Evolutionary conservation across 495 filamentous ascomycete species (phyloP).

Genomic region (Aspergillus homomorphus): DNA sequence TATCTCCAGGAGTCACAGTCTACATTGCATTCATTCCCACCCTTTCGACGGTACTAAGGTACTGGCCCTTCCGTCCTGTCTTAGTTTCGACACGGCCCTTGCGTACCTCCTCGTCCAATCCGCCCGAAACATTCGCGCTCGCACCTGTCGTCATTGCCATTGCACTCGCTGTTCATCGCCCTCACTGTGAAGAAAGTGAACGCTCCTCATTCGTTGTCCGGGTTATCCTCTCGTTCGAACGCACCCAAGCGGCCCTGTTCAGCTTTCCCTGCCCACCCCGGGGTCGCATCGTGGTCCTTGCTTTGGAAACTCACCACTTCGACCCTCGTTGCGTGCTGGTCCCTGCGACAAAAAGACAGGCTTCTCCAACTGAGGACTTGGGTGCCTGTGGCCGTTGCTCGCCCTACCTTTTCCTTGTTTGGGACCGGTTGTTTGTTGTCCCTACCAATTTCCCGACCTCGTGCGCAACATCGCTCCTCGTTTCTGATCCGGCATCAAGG

Average conservation of each 20-base stretch:
- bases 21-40: conserved; percentile 22
- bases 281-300: conserved; percentile 31
- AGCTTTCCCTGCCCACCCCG: background rate
- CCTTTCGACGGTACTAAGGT: conserved; percentile 5
- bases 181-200: background rate
- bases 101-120: conserved; percentile 21
- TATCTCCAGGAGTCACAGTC: background rate
- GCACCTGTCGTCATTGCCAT: conserved; percentile 10
- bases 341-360: conserved; percentile 7
- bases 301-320: conserved; percentile 21
- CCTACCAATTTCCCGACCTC: conserved; percentile 15
- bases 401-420: conserved; percentile 7
- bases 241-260: background rate
- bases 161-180: conserved; percentile 12
- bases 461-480: conserved; percentile 16
- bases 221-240: conserved; percentile 1
- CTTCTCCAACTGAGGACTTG: background rate
- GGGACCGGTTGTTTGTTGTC: conserved; percentile 11
- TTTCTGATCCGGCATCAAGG: conserved; percentile 12
- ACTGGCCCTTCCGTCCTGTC: conserved; percentile 11
- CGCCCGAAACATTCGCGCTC: background rate
- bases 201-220: conserved; percentile 14
- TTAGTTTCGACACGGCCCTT: conserved; percentile 29
- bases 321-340: conserved; percentile 8
- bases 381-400: conserved; percentile 8